Conservation (phyloP, 2,329 filamentous ascomycete species). For the Tolypocladium paradoxum region DNA sequence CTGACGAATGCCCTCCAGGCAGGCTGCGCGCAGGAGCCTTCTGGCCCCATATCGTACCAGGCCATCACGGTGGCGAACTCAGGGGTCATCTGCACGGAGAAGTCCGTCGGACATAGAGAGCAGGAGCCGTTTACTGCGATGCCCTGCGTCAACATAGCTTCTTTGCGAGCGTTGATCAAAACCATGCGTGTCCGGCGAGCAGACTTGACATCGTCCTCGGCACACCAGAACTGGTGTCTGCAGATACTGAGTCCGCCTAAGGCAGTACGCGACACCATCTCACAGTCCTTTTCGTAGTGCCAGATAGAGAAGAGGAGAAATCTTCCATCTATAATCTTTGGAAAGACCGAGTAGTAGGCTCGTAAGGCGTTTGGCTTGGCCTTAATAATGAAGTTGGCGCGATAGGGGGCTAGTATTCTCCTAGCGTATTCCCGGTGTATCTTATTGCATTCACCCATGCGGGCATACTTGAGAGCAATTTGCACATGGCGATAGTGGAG, state of each 20-base stretch:
- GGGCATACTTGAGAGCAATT: not conserved
- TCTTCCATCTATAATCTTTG: not conserved
- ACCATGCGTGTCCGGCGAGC: too few species aligned
- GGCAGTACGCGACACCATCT: not conserved
- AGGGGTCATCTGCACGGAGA: not conserved
- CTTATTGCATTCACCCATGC: not conserved
- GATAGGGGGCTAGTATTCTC: not conserved
- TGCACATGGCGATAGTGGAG: not conserved
- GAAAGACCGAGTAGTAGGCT: not conserved
- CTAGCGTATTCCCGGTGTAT: not conserved
- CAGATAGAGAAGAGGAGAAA: not conserved
- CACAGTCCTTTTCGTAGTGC: not conserved
- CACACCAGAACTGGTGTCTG: not conserved
- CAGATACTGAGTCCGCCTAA: not conserved
- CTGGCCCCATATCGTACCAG: not conserved
- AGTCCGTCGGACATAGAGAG: not conserved
- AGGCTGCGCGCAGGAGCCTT: not conserved
- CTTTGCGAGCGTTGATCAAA: too few species aligned
- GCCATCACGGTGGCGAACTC: not conserved
- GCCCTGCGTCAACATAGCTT: not conserved
- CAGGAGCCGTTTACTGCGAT: not conserved
- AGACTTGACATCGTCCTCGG: too few species aligned
- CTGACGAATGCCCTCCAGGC: not conserved
- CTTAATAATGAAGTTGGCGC: not conserved
- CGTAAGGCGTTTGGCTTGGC: not conserved